phyloP scores from a whole-genome alignment of 129 eudicot species.

The Chrysanthemum makinoi region DNA sequence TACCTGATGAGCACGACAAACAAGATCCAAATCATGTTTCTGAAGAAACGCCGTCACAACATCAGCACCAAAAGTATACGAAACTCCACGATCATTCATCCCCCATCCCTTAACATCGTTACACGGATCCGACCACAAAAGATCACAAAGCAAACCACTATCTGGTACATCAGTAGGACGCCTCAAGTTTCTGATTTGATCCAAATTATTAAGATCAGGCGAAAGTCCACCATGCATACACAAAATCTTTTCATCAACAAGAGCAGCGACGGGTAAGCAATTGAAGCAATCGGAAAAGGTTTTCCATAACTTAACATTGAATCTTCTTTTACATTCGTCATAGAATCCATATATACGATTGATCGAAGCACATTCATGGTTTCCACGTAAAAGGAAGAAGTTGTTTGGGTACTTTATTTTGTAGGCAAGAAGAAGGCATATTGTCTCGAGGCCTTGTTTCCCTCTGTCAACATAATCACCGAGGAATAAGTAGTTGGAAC shows the following conservation, averaged over 20 bases:
- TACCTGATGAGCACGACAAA: conserved; percentile 70
- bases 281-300: conserved; percentile 47
- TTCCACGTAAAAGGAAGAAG: conserved; percentile 49
- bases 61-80: conserved; percentile 60
- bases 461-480: conserved; percentile 67
- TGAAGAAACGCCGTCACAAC: conserved; percentile 48
- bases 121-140: conserved; percentile 63
- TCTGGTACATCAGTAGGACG: conserved; percentile 60
- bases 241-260: conserved; percentile 55
- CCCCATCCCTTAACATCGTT: conserved; percentile 65
- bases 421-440: conserved; percentile 51
- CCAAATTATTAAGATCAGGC: conserved; percentile 50
- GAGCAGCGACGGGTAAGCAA: conserved; percentile 60
- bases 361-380: conserved; percentile 52
- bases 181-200: conserved; percentile 46
- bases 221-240: conserved; percentile 78
- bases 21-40: conserved; percentile 53
- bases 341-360: conserved; percentile 52
- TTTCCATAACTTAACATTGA: conserved; percentile 50
- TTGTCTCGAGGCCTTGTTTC: conserved; percentile 56
- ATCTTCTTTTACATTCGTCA: conserved; percentile 51
- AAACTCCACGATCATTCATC: conserved; percentile 64
- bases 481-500: conserved; percentile 51
- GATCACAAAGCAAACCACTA: conserved; percentile 55
- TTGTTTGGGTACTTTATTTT: conserved; percentile 50